Evolutionary conservation across 768 basidiomycete species (phyloP).

Genomic region (Xerocomus spinulosus): DNA sequence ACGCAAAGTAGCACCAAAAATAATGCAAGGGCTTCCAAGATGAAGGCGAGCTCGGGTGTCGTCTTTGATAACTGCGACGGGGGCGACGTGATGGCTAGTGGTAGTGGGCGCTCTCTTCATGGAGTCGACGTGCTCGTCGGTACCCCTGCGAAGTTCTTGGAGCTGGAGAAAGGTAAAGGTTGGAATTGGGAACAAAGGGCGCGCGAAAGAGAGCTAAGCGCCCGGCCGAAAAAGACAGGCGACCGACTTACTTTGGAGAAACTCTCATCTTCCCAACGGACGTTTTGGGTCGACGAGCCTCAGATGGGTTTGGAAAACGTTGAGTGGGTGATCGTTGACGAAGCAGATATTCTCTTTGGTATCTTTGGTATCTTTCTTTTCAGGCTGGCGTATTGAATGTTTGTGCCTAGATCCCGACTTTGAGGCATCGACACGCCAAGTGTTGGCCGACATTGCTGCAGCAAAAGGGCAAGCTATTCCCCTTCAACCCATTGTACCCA

Average conservation of each 20-base stretch:
- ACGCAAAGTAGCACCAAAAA: conserved; percentile 18
- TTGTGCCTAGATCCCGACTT: conserved; percentile 69
- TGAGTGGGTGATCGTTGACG: conserved; percentile 89
- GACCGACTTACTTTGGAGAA: too few relatives aligned
- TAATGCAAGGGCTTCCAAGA: conserved; percentile 45
- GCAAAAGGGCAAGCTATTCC: conserved; percentile 42
- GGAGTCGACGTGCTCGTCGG: conserved; percentile 58
- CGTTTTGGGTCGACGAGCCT: conserved; percentile 44
- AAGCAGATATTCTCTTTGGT: conserved; percentile 91
- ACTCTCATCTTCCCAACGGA: conserved; percentile 17
- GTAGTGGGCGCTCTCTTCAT: conserved; percentile 13
- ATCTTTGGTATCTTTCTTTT: conserved; percentile 14
- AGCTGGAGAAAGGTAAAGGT: conserved; percentile 50
- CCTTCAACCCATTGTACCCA: conserved; percentile 18
- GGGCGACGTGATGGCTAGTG: conserved; percentile 28
- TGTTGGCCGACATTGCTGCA: conserved; percentile 66
- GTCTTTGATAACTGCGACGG: conserved; percentile 22
- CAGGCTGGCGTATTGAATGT: neutral
- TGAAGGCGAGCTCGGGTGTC: conserved; percentile 29
- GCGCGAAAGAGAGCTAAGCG: conserved; percentile 19
- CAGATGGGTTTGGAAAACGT: conserved; percentile 63
- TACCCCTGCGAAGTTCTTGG: conserved; percentile 60
- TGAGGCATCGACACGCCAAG: conserved; percentile 60
- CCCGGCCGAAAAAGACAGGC: conserved; percentile 27
- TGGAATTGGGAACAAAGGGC: conserved; percentile 44